Evolutionary conservation across 2,329 filamentous ascomycete species (phyloP).

Genomic region (Amesomyces nigricolor): DNA sequence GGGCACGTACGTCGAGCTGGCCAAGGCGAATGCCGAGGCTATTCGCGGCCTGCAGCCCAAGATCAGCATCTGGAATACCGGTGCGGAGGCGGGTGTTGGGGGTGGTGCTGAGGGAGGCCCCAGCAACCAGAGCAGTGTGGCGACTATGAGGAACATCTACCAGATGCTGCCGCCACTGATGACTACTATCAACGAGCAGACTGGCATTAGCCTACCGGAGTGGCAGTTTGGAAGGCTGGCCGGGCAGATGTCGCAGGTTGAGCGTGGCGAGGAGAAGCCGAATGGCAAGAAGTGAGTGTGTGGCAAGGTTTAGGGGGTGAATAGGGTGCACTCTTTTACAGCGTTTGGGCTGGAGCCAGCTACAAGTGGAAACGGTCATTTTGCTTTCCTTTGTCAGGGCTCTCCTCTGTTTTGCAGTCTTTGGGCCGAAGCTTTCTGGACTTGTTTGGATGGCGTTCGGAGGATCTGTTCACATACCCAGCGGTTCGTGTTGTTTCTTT

Average conservation of each 20-base stretch:
- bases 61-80: slow-evolving; percentile 88
- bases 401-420: too few relatives aligned
- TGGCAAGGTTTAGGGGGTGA: too few relatives aligned
- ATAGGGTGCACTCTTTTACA: too few relatives aligned
- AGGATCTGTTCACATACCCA: too few relatives aligned
- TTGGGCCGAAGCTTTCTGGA: too few relatives aligned
- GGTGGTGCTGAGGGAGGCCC: slow-evolving; percentile 31
- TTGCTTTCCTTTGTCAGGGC: too few relatives aligned
- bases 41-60: slow-evolving; percentile 76
- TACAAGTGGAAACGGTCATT: too few relatives aligned
- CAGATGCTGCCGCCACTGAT: slow-evolving; percentile 79
- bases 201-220: slow-evolving; percentile 70
- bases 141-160: slow-evolving; percentile 74
- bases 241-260: slow-evolving; percentile 24
- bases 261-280: neutral
- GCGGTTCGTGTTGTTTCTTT: too few relatives aligned
- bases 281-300: slow-evolving; percentile 1
- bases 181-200: slow-evolving; percentile 83
- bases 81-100: slow-evolving; percentile 41
- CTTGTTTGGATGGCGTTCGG: too few relatives aligned
- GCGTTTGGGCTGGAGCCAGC: too few relatives aligned
- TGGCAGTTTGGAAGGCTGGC: slow-evolving; percentile 61
- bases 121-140: slow-evolving; percentile 42
- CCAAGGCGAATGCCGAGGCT: slow-evolving; percentile 69
- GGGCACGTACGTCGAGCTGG: slow-evolving; percentile 70